Percentiles rank a stretch among this genome's conserved stretches.
phyloP scores from a whole-genome alignment of 495 filamentous ascomycete species.

The Choiromyces venosus region DNA sequence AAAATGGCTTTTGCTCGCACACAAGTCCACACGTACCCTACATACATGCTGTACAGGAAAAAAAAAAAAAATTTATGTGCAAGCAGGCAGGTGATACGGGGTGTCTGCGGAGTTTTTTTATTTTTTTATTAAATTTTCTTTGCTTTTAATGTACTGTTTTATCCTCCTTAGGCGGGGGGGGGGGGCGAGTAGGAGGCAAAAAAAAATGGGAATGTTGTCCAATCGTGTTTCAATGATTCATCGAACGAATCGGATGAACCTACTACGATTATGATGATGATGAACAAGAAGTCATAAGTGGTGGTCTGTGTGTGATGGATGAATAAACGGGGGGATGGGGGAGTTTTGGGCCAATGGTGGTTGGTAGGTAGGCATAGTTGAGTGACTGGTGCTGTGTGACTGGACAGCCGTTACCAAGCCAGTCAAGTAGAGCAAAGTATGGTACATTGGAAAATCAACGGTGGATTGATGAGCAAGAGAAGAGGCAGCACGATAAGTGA shows the following conservation, averaged over 20 bases:
- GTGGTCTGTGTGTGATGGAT: conserved; percentile 2
- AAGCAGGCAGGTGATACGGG: neutral
- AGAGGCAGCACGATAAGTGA: neutral
- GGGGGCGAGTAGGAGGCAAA: neutral
- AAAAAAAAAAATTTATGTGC: neutral
- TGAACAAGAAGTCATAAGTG: neutral
- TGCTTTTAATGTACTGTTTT: neutral
- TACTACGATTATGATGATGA: neutral
- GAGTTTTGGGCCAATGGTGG: neutral
- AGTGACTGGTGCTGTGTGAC: neutral
- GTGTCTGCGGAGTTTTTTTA: conserved; percentile 4
- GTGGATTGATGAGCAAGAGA: neutral
- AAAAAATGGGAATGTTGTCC: neutral
- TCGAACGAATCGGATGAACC: conserved; percentile 1
- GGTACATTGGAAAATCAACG: neutral
- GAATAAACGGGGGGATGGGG: neutral
- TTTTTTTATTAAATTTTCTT: neutral
- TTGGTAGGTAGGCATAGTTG: neutral
- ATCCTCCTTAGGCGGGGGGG: neutral
- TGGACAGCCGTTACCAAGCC: neutral
- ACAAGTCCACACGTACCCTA: neutral
- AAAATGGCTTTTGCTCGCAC: neutral
- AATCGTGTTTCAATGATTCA: neutral
- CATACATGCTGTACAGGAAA: neutral
- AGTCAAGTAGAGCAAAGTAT: neutral